Base-by-base conservation (phyloP, 805 yeast genomes). In the Candida dajiaensis region DNA sequence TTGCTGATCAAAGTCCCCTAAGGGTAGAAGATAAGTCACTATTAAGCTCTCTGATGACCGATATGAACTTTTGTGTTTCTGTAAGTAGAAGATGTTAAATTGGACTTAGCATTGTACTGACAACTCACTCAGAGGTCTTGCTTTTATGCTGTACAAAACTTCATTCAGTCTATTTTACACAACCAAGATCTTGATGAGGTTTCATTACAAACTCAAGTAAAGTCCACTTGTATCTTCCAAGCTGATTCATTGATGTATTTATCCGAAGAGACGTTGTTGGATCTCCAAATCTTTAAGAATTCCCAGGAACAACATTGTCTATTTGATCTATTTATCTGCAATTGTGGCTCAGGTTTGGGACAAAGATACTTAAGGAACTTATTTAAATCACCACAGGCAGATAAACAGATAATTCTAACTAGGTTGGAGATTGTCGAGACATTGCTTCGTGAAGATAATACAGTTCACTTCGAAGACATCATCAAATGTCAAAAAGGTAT, bases 321-420 rank as follows among this genome's bases (percentile, higher is more conserved):
- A 4, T 52, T 54, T 37, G 50, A 59, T 37, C 19, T 63, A 7
- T 22, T 66, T 15, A 52, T 57, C 42, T 48, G 44, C 19, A 62
- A 68, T 1, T 6, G 53, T 54, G 23, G 50, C 2, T 58, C 74
- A 0, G 56, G 55, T 10, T 45, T 58, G 12, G 71, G 75, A 0
- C 52, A 49, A 25, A 51, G 56, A 21, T 50, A 62, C 2, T 42
- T 73, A n/a, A 55, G 49, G 12, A 49, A 61, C 1, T 69, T 71
- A 70, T 51, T 73, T 11, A 29, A 55, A 3, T 55, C 66, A 15
- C 77, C 77, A 0, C 47, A 67, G 4, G 50, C 60, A 1, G 56
- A 63, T n/a, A 44, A 51, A 1, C 49, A 51, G 1, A 21, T 46
- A 7, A 65, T 73, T 4, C 52, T 59, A 16, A 50, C 52, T 29